Percentiles rank a stretch among this genome's conserved stretches.
phyloP scores from a whole-genome alignment of 2,329 filamentous ascomycete genomes.

The Dactylellina leptospora region DNA sequence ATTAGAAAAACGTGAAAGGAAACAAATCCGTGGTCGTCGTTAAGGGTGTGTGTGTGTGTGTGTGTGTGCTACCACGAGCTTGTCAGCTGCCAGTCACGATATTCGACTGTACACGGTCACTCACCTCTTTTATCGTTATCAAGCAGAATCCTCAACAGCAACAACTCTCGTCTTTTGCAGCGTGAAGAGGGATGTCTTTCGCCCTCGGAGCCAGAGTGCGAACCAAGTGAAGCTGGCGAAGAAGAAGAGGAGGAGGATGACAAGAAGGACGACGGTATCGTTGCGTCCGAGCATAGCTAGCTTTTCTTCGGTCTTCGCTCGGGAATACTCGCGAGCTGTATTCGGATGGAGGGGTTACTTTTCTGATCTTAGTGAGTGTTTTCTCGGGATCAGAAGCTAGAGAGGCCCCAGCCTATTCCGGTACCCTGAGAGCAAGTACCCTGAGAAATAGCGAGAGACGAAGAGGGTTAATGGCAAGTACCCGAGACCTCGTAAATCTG shows the following conservation, averaged over 20 bases:
- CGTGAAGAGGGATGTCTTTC: conserved; percentile 10
- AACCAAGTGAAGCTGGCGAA: conserved; percentile 33
- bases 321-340: conserved; percentile 8
- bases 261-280: conserved; percentile 47
- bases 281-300: conserved; percentile 37
- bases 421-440: too few relatives aligned
- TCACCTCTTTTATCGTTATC: not conserved
- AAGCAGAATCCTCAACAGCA: conserved; percentile 10
- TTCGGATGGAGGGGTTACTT: too few relatives aligned
- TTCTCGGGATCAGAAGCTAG: conserved; percentile 41
- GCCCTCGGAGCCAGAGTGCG: conserved; percentile 23
- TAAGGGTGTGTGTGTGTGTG: too few relatives aligned
- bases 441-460: too few relatives aligned
- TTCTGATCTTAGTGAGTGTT: not conserved
- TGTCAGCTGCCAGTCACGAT: conserved; percentile 42
- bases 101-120: not conserved
- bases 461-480: too few relatives aligned
- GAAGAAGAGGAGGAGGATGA: conserved; percentile 49
- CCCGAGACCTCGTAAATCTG: conserved; percentile 15
- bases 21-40: too few relatives aligned
- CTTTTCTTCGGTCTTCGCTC: not conserved
- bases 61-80: not conserved
- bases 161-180: not conserved
- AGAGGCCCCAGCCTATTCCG: too few relatives aligned
- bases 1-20: too few relatives aligned